phyloP scores from a whole-genome alignment of 352 stramenopile genomes.

The Globisporangium ultimum region DNA sequence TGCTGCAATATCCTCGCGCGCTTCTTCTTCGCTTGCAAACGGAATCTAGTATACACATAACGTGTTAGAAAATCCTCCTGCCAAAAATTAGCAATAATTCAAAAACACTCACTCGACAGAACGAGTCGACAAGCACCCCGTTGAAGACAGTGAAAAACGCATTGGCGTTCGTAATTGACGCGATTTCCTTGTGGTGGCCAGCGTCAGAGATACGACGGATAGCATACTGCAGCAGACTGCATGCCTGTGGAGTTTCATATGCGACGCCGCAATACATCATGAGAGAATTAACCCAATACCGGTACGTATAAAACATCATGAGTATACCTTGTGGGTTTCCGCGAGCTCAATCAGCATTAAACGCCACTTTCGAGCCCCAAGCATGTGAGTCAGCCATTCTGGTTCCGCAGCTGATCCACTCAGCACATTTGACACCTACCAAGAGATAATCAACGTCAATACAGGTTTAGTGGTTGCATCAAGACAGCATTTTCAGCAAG shows the following conservation, averaged over 20 bases:
- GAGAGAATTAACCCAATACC: not conserved
- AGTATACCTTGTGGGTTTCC: constrained; percentile 75
- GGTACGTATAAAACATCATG: no score
- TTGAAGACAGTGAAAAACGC: constrained; percentile 86
- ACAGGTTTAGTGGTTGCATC: no score
- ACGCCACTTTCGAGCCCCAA: constrained; percentile 77
- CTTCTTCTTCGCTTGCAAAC: constrained; percentile 78
- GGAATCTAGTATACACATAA: constrained; percentile 46
- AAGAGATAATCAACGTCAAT: constrained; percentile 1
- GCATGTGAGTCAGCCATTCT: constrained; percentile 83
- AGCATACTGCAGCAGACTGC: constrained; percentile 80
- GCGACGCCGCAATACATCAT: not conserved
- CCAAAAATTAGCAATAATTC: not conserved
- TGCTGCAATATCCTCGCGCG: constrained; percentile 60
- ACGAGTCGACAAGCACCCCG: constrained; percentile 70
- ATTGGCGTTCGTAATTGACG: constrained; percentile 79
- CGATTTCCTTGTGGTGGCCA: constrained; percentile 86
- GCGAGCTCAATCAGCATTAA: constrained; percentile 84
- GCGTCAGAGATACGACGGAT: constrained; percentile 84
- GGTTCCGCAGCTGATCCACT: constrained; percentile 73
- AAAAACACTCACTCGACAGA: constrained; percentile 50
- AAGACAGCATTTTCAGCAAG: not conserved
- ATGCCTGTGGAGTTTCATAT: constrained; percentile 35
- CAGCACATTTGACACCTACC: constrained; percentile 77
- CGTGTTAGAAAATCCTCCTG: not conserved